These are phyloP conservation scores for Oldenlandia corymbosa DNA, from an alignment of 257 asterid species.

Conservation along the genomic window DNA sequence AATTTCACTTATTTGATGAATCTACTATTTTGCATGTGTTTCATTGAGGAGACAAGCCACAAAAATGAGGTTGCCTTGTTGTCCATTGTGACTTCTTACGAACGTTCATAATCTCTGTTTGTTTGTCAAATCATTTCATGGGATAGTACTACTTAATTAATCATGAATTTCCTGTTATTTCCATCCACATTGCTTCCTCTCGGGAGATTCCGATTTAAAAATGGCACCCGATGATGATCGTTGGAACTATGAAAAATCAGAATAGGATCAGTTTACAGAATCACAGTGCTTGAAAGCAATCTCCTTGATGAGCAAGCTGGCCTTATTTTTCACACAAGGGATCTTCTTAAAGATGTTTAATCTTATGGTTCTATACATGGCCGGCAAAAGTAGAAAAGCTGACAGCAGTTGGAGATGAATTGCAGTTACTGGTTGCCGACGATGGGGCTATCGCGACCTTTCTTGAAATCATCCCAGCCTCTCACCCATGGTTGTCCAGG, in stretches of 20 bases:
- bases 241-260: not conserved
- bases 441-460: conserved; percentile 61
- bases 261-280: too few relatives aligned
- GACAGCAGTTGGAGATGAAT: conserved; percentile 1
- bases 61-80: not conserved
- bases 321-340: not conserved
- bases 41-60: not conserved
- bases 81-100: not conserved
- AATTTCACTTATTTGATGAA: too few relatives aligned
- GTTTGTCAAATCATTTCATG: not conserved
- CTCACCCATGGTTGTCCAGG: conserved; percentile 87
- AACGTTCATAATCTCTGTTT: not conserved
- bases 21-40: not conserved
- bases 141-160: not conserved
- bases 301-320: too few relatives aligned
- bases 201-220: not conserved
- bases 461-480: conserved; percentile 95
- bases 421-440: conserved; percentile 65
- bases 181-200: too few relatives aligned
- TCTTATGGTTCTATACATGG: not conserved
- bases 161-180: too few relatives aligned
- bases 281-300: too few relatives aligned
- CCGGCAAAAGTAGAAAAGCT: not conserved
- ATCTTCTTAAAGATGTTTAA: not conserved
- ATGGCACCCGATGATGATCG: not conserved